Percentiles rank a stretch among this genome's conserved stretches.
Evolutionary conservation across 1,284 basidiomycete species (phyloP).

Genomic region (Heterobasidion annosum): DNA sequence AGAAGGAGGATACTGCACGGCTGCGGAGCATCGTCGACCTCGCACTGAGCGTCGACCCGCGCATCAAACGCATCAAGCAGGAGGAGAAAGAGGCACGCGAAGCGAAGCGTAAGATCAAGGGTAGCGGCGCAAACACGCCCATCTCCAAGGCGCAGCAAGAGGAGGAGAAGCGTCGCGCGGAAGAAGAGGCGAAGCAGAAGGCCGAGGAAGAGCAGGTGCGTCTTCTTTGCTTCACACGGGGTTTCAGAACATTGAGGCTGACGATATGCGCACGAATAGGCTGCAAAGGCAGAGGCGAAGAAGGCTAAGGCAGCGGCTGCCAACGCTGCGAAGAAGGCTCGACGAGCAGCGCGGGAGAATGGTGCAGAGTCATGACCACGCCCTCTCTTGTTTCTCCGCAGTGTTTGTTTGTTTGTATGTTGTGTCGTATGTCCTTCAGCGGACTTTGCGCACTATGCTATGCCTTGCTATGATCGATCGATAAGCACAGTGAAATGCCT

Average conservation of each 20-base stretch:
- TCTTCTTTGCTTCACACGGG: slow-evolving; percentile 1
- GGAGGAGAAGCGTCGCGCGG: slow-evolving; percentile 66
- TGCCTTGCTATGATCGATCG: too few species aligned
- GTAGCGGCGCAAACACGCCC: slow-evolving; percentile 27
- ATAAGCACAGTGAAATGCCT: too few species aligned
- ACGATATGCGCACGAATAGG: slow-evolving; percentile 21
- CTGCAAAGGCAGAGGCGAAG: slow-evolving; percentile 71
- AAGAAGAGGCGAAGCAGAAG: slow-evolving; percentile 59
- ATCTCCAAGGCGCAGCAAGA: slow-evolving; percentile 59
- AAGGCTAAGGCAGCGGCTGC: slow-evolving; percentile 79
- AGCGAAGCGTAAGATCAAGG: slow-evolving; percentile 77
- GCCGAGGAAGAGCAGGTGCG: slow-evolving; percentile 60
- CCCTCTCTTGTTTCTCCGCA: not conserved
- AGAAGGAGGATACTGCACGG: slow-evolving; percentile 97
- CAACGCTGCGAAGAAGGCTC: slow-evolving; percentile 94
- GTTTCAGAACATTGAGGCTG: not conserved
- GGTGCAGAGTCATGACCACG: slow-evolving; percentile 6
- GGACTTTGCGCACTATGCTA: too few species aligned
- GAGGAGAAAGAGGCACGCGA: slow-evolving; percentile 94
- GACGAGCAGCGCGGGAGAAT: slow-evolving; percentile 41
- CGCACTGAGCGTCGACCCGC: slow-evolving; percentile 81
- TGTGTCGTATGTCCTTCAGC: too few species aligned
- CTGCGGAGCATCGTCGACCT: slow-evolving; percentile 85
- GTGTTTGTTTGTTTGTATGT: not conserved
- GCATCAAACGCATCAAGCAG: slow-evolving; percentile 96